Conservation (phyloP, 1,139 yeast genomes). For the Magnusiomyces tetraspermus region DNA sequence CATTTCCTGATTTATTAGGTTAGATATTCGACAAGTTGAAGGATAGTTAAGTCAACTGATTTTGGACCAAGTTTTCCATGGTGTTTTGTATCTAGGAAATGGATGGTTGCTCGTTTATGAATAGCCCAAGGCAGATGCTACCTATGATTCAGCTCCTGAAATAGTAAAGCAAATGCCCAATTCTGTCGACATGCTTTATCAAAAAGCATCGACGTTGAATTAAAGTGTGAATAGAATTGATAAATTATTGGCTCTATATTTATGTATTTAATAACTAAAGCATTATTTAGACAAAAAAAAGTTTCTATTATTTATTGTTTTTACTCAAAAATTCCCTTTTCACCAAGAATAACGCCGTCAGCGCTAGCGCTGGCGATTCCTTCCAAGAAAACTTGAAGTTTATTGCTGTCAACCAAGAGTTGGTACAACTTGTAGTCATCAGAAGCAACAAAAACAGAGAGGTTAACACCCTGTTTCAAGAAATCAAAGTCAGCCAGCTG, state of each 20-base stretch:
- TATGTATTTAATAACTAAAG: too few relatives aligned
- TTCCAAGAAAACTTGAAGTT: constrained; percentile 51
- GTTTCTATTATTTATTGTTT: background rate
- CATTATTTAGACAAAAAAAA: too few relatives aligned
- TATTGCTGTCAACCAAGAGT: constrained; percentile 53
- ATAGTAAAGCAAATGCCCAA: constrained; percentile 78
- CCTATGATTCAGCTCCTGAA: constrained; percentile 81
- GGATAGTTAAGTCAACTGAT: constrained; percentile 96
- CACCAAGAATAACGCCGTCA: constrained; percentile 35
- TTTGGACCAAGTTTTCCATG: constrained; percentile 84
- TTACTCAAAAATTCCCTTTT: constrained; percentile 22
- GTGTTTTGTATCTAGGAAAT: constrained; percentile 95
- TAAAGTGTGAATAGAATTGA: constrained; percentile 20
- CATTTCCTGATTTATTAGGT: constrained; percentile 78
- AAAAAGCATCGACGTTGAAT: constrained; percentile 77
- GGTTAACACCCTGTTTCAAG: constrained; percentile 46
- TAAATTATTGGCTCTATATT: too few relatives aligned
- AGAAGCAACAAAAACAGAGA: constrained; percentile 48
- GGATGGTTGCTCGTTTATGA: constrained; percentile 94
- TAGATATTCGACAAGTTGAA: constrained; percentile 82
- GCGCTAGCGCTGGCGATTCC: constrained; percentile 51
- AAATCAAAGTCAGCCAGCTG: constrained; percentile 30
- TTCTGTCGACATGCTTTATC: constrained; percentile 86
- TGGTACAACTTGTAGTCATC: constrained; percentile 41
- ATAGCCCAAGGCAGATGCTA: constrained; percentile 79